These are phyloP conservation scores for Rhizophagus clarus DNA, from an alignment of 192 early-diverging fungal genomes.

Conservation along the genomic window DNA sequence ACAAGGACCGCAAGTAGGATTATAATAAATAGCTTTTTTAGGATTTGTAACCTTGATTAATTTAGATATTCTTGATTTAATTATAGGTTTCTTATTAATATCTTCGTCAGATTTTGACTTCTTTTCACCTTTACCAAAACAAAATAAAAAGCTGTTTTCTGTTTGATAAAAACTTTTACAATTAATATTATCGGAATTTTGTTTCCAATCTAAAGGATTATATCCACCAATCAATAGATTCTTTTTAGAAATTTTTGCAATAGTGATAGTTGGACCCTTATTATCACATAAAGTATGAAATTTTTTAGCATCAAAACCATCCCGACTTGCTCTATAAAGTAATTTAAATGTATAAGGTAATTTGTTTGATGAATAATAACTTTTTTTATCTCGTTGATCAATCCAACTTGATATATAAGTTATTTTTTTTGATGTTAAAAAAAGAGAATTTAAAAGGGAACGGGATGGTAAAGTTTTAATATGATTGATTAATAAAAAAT, in stretches of 20 bases:
- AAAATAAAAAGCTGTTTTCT: neutral
- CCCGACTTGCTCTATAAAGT: neutral
- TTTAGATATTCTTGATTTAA: neutral
- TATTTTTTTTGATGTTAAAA: neutral
- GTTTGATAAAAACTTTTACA: neutral
- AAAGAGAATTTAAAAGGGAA: neutral
- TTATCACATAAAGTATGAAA: conserved; percentile 14
- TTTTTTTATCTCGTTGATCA: neutral
- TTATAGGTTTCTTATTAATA: too few species aligned
- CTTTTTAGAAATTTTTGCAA: neutral
- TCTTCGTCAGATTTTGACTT: neutral
- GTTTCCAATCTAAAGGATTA: conserved; percentile 7
- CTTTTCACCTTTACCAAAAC: neutral
- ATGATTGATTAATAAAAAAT: neutral
- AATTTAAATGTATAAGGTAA: neutral
- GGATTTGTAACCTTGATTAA: neutral
- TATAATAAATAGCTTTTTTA: conserved; percentile 2
- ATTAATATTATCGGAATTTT: neutral
- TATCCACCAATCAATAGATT: neutral
- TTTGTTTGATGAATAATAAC: neutral
- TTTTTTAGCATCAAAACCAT: neutral
- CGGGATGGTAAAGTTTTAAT: neutral
- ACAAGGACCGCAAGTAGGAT: neutral
- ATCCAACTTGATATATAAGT: neutral
- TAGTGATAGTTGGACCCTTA: neutral